These are phyloP conservation scores for Escallonia herrerae DNA, from an alignment of 129 eudicot genomes.

Conservation along the genomic window DNA sequence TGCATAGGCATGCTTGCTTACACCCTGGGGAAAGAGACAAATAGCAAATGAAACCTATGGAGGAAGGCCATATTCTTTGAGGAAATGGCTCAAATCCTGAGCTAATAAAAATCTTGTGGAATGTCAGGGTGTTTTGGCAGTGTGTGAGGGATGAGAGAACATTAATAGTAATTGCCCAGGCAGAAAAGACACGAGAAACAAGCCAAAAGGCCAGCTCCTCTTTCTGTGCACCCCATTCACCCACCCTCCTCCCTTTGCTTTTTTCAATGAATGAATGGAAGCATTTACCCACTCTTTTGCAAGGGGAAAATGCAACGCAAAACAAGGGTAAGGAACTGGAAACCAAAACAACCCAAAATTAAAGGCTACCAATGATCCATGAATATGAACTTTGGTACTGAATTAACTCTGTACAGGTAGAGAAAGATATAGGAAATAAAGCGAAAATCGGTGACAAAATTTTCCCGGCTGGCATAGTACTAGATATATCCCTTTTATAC, in stretches of 20 bases:
- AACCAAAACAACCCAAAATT: slow-evolving; percentile 2
- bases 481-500: slow-evolving; percentile 36
- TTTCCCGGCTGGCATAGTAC: slow-evolving; percentile 37
- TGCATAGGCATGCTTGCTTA: neutral
- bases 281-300: slow-evolving; percentile 1
- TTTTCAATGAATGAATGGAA: slow-evolving; percentile 9
- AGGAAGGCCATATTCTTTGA: neutral
- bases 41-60: neutral
- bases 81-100: neutral
- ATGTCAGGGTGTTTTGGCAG: slow-evolving; percentile 13
- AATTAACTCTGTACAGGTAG: slow-evolving; percentile 40
- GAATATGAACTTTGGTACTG: slow-evolving; percentile 15
- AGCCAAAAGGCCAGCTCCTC: slow-evolving; percentile 13
- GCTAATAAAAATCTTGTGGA: slow-evolving; percentile 2
- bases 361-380: neutral
- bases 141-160: neutral
- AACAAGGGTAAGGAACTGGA: neutral
- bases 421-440: slow-evolving; percentile 3
- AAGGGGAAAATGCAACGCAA: neutral
- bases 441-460: slow-evolving; percentile 44
- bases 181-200: slow-evolving; percentile 22
- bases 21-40: slow-evolving; percentile 11
- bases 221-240: slow-evolving; percentile 5
- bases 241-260: slow-evolving; percentile 4
- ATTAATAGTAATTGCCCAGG: neutral